phyloP scores from a whole-genome alignment of 177 flowering plant genomes.

The Tripterygium wilfordii region DNA sequence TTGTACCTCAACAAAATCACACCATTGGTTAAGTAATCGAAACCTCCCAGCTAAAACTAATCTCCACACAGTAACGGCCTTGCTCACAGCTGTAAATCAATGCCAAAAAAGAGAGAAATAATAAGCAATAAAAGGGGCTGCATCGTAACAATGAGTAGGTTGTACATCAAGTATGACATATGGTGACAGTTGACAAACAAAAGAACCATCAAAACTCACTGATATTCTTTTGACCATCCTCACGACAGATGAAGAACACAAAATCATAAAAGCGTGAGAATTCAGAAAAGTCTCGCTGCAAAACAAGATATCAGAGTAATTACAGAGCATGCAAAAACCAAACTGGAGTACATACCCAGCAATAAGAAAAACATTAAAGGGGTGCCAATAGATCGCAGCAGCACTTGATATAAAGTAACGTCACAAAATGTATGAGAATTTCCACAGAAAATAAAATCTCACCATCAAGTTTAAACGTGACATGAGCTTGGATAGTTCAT shows the following conservation, averaged over 20 bases:
- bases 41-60: conserved; percentile 79
- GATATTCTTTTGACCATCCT: conserved; percentile 85
- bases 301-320: conserved; percentile 1
- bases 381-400: too few relatives aligned
- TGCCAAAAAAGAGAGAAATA: conserved; percentile 9
- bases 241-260: conserved; percentile 88
- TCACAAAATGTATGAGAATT: too few relatives aligned
- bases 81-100: conserved; percentile 62
- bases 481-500: conserved; percentile 66
- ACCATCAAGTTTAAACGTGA: conserved; percentile 51
- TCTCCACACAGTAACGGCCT: conserved; percentile 79
- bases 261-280: conserved; percentile 84
- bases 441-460: conserved; percentile 19
- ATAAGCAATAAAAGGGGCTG: background rate
- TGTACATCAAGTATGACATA: background rate
- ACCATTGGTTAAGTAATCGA: conserved; percentile 86
- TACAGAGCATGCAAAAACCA: background rate
- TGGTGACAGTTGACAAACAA: too few relatives aligned
- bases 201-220: conserved; percentile 46
- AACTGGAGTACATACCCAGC: background rate
- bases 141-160: background rate
- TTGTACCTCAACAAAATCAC: conserved; percentile 89
- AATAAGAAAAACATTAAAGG: background rate
- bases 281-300: conserved; percentile 64
- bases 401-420: too few relatives aligned